Percentiles rank a stretch among this genome's conserved stretches.
Conservation (phyloP, 371 early-diverging fungal genomes). For the Quaeritorhiza haematococci region DNA sequence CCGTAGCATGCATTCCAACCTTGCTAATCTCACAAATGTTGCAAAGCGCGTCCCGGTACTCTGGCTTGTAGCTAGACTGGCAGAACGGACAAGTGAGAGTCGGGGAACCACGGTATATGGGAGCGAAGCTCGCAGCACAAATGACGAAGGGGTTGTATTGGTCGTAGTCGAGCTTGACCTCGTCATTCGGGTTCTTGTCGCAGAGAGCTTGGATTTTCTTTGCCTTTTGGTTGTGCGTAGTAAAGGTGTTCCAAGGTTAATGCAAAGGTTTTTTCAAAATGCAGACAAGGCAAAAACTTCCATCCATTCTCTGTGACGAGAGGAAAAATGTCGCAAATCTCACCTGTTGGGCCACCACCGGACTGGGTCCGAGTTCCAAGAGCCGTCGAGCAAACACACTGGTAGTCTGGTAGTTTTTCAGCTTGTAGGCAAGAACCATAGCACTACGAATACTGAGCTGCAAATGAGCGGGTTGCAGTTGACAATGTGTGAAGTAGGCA, state of each 20-base stretch:
- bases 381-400: constrained; percentile 79
- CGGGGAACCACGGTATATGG: constrained; percentile 82
- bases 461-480: constrained; percentile 80
- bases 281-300: background rate
- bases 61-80: constrained; percentile 78
- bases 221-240: constrained; percentile 59
- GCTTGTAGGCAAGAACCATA: constrained; percentile 73
- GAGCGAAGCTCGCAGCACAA: constrained; percentile 72
- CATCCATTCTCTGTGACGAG: background rate
- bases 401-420: constrained; percentile 75
- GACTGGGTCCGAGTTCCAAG: constrained; percentile 78
- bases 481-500: constrained; percentile 89
- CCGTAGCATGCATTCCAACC: constrained; percentile 35
- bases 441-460: constrained; percentile 79
- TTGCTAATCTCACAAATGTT: constrained; percentile 76
- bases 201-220: constrained; percentile 72
- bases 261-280: background rate
- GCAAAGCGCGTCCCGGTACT: constrained; percentile 71
- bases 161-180: constrained; percentile 81
- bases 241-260: background rate
- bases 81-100: constrained; percentile 80
- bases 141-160: constrained; percentile 87
- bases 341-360: constrained; percentile 69
- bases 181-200: constrained; percentile 76
- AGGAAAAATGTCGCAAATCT: background rate